Conservation (phyloP, 768 basidiomycete genomes). For the Tulasnella sp. region DNA sequence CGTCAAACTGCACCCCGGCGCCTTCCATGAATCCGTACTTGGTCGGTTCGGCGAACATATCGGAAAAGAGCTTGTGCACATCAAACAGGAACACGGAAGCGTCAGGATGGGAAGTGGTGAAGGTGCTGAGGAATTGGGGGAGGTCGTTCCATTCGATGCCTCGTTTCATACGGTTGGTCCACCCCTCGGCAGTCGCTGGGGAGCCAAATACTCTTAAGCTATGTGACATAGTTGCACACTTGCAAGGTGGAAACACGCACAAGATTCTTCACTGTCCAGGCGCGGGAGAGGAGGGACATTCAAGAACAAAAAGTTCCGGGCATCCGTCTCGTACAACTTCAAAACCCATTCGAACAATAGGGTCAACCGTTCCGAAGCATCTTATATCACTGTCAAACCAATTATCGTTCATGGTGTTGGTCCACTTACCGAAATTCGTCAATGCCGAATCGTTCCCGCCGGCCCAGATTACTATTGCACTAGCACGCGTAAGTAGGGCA, state of each 20-base stretch:
- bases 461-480: slow-evolving; percentile 42
- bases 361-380: slow-evolving; percentile 20
- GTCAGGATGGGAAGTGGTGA: slow-evolving; percentile 33
- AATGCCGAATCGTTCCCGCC: slow-evolving; percentile 46
- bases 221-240: too few species aligned
- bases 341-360: slow-evolving; percentile 37
- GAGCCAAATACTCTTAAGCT: too few species aligned
- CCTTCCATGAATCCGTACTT: slow-evolving; percentile 30
- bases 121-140: slow-evolving; percentile 27
- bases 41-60: slow-evolving; percentile 36
- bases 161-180: too few species aligned
- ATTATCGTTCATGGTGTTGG: too few species aligned
- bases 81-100: slow-evolving; percentile 35
- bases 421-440: not conserved
- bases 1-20: slow-evolving; percentile 3
- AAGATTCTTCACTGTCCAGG: not conserved
- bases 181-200: too few species aligned
- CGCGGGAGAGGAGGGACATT: slow-evolving; percentile 38
- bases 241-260: too few species aligned
- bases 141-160: slow-evolving; percentile 33
- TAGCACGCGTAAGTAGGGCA: not conserved
- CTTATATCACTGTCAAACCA: not conserved
- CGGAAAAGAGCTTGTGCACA: slow-evolving; percentile 32
- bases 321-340: slow-evolving; percentile 37
- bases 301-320: slow-evolving; percentile 44